These are phyloP conservation scores for Ophiosphaerella narmari DNA, from an alignment of 2,329 filamentous ascomycete species.

Conservation along the genomic window DNA sequence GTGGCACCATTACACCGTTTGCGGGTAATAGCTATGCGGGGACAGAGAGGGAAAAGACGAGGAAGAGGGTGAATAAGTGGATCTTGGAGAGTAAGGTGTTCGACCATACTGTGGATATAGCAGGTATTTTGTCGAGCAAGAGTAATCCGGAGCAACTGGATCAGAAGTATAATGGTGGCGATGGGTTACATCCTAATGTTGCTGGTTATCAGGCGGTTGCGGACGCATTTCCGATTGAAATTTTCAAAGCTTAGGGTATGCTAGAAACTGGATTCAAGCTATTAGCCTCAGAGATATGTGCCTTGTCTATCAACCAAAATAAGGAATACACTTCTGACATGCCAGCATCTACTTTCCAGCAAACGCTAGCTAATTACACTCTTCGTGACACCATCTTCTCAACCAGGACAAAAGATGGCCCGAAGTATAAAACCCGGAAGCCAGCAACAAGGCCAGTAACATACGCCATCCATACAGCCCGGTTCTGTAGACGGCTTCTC, in stretches of 20 bases:
- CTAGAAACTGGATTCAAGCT: neutral
- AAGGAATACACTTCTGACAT: no score
- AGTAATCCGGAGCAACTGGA: conserved; percentile 53
- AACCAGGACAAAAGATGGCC: conserved; percentile 42
- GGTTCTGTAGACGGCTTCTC: conserved; percentile 30
- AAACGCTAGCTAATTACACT: neutral
- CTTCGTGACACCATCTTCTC: neutral
- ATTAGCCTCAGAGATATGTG: neutral
- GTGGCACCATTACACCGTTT: conserved; percentile 70
- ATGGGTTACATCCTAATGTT: conserved; percentile 67
- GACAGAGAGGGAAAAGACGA: conserved; percentile 59
- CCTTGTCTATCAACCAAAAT: no score
- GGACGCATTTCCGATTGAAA: conserved; percentile 60
- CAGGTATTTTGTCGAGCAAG: conserved; percentile 60
- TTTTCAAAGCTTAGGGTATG: conserved; percentile 48
- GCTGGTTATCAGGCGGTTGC: conserved; percentile 65
- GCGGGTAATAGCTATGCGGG: conserved; percentile 46
- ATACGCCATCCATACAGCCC: conserved; percentile 27
- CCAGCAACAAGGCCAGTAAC: conserved; percentile 41
- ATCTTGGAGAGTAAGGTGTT: conserved; percentile 62
- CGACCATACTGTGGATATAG: conserved; percentile 67
- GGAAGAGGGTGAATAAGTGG: conserved; percentile 64
- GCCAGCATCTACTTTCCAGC: neutral
- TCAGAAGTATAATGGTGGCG: conserved; percentile 61
- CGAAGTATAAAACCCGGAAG: conserved; percentile 40